Conservation (phyloP, 495 filamentous ascomycete species). For the Pseudevernia furfuracea region DNA sequence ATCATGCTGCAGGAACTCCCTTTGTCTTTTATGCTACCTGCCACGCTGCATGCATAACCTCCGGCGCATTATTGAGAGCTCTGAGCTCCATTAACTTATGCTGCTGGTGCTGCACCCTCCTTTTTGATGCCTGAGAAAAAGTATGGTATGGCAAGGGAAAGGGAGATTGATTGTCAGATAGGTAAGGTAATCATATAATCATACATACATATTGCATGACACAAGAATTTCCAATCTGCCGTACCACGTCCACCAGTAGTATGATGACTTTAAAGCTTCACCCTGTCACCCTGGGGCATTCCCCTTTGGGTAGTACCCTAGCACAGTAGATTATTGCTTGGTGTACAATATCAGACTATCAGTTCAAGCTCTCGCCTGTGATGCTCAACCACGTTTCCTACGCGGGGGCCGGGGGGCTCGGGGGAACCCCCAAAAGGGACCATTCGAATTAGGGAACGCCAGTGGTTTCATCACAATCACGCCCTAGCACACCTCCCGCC, state of each 20-base stretch:
- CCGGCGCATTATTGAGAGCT: conserved; percentile 3
- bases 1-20: conserved; percentile 14
- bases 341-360: too few species aligned
- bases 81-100: neutral
- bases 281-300: neutral
- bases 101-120: neutral
- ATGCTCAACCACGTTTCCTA: conserved; percentile 20
- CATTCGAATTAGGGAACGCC: conserved; percentile 18
- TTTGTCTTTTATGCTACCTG: neutral
- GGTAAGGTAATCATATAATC: too few species aligned
- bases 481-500: conserved; percentile 17
- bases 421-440: conserved; percentile 3
- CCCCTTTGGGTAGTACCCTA: conserved; percentile 2
- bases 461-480: conserved; percentile 22
- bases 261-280: neutral
- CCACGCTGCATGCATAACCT: conserved; percentile 4
- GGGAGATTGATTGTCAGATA: neutral
- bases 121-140: neutral
- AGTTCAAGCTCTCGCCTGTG: conserved; percentile 6
- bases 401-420: conserved; percentile 18
- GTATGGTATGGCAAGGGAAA: neutral
- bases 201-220: neutral
- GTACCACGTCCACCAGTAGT: too few species aligned
- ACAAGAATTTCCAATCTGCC: neutral
- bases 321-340: neutral